Evolutionary conservation across 495 filamentous ascomycete genomes (phyloP).

Genomic region (Hypoxylon trugodes): DNA sequence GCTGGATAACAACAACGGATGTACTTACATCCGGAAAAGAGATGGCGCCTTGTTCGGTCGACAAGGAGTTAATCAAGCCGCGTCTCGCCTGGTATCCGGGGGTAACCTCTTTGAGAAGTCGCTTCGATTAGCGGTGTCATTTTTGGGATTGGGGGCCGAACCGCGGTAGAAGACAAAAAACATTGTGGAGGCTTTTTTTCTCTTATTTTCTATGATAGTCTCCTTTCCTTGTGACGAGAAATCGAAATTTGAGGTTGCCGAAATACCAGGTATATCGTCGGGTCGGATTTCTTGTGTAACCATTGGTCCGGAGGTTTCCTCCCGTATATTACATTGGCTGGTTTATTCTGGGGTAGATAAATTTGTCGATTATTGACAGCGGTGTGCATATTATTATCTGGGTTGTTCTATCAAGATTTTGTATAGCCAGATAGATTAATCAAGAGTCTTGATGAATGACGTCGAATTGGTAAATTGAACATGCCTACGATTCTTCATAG

Average conservation of each 20-base stretch:
- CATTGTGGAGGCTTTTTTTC: slow-evolving; percentile 16
- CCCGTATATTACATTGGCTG: slow-evolving; percentile 28
- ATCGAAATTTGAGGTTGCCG: slow-evolving; percentile 17
- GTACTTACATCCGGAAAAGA: neutral
- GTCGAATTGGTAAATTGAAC: slow-evolving; percentile 16
- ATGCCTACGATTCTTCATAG: neutral
- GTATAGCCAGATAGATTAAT: neutral
- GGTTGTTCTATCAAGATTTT: neutral
- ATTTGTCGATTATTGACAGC: slow-evolving; percentile 24
- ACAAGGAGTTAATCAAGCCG: neutral
- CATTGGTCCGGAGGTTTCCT: slow-evolving; percentile 37
- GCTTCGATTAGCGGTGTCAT: slow-evolving; percentile 11
- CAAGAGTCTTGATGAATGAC: slow-evolving; percentile 13
- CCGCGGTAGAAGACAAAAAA: slow-evolving; percentile 24
- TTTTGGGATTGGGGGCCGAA: slow-evolving; percentile 19
- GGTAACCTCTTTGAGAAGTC: slow-evolving; percentile 14
- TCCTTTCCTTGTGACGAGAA: slow-evolving; percentile 9
- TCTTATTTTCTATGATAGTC: neutral
- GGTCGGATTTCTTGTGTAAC: neutral
- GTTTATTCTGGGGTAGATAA: slow-evolving; percentile 15
- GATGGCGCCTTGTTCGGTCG: neutral
- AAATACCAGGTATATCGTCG: slow-evolving; percentile 10
- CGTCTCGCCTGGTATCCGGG: neutral
- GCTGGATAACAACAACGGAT: too few species aligned
- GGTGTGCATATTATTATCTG: slow-evolving; percentile 6